A percentile compares a stretch with the other conserved stretches of the same genome.
These are phyloP conservation scores for Penicillium ochrochloron DNA, from an alignment of 495 filamentous ascomycete species.

Conservation along the genomic window DNA sequence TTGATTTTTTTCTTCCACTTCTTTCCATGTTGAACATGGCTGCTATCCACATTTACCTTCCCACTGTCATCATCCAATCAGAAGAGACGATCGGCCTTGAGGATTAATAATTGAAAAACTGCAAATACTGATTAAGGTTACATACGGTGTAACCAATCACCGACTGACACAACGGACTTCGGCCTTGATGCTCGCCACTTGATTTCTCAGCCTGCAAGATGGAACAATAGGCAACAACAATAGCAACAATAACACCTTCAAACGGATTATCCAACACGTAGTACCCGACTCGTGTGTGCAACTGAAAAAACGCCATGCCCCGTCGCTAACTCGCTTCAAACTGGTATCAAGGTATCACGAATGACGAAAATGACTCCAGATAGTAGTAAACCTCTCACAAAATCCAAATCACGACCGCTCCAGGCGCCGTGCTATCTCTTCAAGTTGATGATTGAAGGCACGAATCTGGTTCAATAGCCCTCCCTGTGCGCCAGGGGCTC, in stretches of 20 bases:
- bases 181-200: neutral
- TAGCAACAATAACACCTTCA: neutral
- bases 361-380: conserved; percentile 14
- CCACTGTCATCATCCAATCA: neutral
- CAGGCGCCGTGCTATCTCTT: conserved; percentile 39
- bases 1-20: conserved; percentile 1
- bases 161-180: neutral
- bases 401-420: conserved; percentile 26
- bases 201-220: neutral
- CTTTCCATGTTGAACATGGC: neutral
- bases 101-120: neutral
- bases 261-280: neutral
- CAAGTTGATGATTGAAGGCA: conserved; percentile 51
- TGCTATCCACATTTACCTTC: neutral
- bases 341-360: conserved; percentile 12
- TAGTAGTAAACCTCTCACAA: neutral
- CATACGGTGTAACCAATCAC: neutral
- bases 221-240: neutral
- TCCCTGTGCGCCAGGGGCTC: conserved; percentile 42
- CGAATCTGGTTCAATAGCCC: conserved; percentile 49
- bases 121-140: neutral
- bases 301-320: neutral
- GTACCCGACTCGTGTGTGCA: conserved; percentile 2
- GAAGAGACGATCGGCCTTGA: neutral
- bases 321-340: conserved; percentile 3